These are phyloP conservation scores for Schwanniomyces yamadae DNA, from an alignment of 805 yeast genomes.

Conservation along the genomic window DNA sequence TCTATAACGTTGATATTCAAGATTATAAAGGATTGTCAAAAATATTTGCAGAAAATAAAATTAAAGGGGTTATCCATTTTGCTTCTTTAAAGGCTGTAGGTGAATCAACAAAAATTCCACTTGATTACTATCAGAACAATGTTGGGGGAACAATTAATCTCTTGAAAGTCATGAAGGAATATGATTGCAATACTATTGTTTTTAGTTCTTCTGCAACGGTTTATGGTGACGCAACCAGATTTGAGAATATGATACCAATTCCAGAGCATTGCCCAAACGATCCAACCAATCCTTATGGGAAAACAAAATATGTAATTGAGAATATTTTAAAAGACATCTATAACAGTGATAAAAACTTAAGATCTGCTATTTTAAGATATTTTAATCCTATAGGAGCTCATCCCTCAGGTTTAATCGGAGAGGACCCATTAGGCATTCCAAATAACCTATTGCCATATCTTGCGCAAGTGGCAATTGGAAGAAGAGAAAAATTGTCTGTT, in stretches of 20 bases:
- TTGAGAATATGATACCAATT: constrained; percentile 70
- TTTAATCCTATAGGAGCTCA: constrained; percentile 88
- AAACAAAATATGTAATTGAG: constrained; percentile 67
- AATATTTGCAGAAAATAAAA: constrained; percentile 49
- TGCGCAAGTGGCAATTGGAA: constrained; percentile 76
- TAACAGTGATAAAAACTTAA: constrained; percentile 45
- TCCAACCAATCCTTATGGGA: constrained; percentile 78
- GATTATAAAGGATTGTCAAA: constrained; percentile 47
- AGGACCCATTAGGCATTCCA: constrained; percentile 76
- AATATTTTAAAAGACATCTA: constrained; percentile 56
- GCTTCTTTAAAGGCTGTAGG: constrained; percentile 86
- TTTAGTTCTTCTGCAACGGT: constrained; percentile 83
- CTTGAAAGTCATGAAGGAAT: constrained; percentile 49
- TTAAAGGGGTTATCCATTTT: constrained; percentile 68
- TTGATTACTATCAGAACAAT: constrained; percentile 67
- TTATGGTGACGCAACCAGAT: constrained; percentile 77
- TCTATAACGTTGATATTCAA: constrained; percentile 54
- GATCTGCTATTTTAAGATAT: constrained; percentile 66
- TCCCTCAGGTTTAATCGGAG: constrained; percentile 77
- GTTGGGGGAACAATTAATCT: constrained; percentile 63
- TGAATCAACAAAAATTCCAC: constrained; percentile 67
- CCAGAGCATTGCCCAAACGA: constrained; percentile 76
- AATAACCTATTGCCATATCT: constrained; percentile 72
- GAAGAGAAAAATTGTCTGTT: constrained; percentile 62
- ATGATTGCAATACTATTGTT: constrained; percentile 53